Base-by-base conservation (phyloP, 768 basidiomycete genomes). In the Tylopilus cervinicoccineus region DNA sequence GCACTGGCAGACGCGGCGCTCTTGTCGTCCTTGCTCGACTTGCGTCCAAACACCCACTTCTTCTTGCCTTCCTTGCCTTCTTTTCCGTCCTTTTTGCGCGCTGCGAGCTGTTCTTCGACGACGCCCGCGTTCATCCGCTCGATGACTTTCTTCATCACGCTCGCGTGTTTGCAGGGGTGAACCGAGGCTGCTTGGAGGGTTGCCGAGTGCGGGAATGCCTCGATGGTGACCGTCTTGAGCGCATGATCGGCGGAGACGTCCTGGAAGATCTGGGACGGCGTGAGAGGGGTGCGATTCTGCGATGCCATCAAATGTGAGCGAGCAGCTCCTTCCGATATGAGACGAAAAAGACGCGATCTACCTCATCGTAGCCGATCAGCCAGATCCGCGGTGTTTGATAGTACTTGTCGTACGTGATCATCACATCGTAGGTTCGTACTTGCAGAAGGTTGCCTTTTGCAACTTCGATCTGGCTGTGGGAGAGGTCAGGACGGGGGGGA, bases 321-420 rank as follows among this genome's bases (percentile, higher is more conserved):
- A 44, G 22, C 23, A 13, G 33, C 43, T 40, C 31, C 32, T 42
- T 39, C 48, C 27, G 20, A 37, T 20, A 43, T 40, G 55, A 11
- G 29, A 31, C 13, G 13, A 27, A 27, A 27, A 44, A 0, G 17
- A 4, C 11, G 14, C 16, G n/a, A 47, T 72, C 48, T 53, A 89
- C 93, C 81, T 98, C 96, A 64, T 97, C 94, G 64, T 97, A 97
- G 17, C 96, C 96, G 55, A 94, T 81, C 50, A 99, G 72, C 96
- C 96, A 99, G 65, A 97, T 88, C 57, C 95, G 83, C 20, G 96
- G 96, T 12, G 94, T 97, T 69, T 98, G 96, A 70, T 99, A 98
- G 70, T 94, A 95, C 74, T 98, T 99, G 79, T 99, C 96, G 68
- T 98, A 99, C 40, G 91, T 92, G 75, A 99, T 98, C 87, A 96